These are phyloP conservation scores for Phycomyces blakesleeanus DNA, from an alignment of 192 early-diverging fungal genomes.

Conservation along the genomic window DNA sequence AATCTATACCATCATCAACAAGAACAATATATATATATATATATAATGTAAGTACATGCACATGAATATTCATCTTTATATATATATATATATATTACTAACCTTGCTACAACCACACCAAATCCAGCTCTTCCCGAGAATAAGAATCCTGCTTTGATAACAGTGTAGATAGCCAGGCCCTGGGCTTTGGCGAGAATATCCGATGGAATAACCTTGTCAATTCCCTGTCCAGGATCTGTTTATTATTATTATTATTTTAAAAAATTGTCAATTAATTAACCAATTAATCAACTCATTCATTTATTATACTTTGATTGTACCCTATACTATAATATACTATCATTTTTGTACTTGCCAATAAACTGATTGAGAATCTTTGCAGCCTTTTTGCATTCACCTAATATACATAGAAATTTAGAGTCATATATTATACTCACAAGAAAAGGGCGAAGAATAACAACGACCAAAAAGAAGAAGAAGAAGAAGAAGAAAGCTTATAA, in stretches of 20 bases:
- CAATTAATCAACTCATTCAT: not conserved
- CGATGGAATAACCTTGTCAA: slow-evolving; percentile 67
- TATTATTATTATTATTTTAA: no score
- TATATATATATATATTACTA: slow-evolving; percentile 1
- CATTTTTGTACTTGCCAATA: slow-evolving; percentile 22
- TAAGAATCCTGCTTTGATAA: slow-evolving; percentile 91
- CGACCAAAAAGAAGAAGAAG: no score
- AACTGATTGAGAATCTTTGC: slow-evolving; percentile 27
- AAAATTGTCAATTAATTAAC: not conserved
- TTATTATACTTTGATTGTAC: no score
- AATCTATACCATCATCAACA: no score
- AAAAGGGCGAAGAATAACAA: not conserved
- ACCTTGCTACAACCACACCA: slow-evolving; percentile 84
- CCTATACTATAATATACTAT: no score
- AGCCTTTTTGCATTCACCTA: slow-evolving; percentile 34
- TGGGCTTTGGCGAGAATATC: slow-evolving; percentile 70
- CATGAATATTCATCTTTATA: no score
- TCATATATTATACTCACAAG: no score
- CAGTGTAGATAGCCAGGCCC: slow-evolving; percentile 91
- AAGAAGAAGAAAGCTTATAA: not conserved
- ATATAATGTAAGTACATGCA: no score
- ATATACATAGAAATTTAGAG: no score
- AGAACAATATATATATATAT: no score
- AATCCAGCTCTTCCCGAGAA: slow-evolving; percentile 88
- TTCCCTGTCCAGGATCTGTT: slow-evolving; percentile 41